Percentiles rank a stretch among this genome's conserved stretches.
Conservation (phyloP, 495 filamentous ascomycete species). For the Melanomma pulvis-pyrius region DNA sequence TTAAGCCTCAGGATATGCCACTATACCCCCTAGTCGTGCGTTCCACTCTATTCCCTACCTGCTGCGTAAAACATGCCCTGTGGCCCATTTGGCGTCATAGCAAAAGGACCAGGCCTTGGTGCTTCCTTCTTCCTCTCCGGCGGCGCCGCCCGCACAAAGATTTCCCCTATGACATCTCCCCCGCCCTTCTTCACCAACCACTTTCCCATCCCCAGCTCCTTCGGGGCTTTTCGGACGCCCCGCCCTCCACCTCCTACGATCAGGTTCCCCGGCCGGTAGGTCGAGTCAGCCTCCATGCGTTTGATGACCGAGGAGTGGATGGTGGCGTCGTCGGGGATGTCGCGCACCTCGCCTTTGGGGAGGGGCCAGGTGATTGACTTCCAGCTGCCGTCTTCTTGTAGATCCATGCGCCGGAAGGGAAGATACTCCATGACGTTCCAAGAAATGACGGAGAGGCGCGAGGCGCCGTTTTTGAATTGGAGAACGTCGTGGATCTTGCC, state of each 20-base stretch:
- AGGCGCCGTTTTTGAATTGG: constrained; percentile 65
- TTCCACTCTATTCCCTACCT: too few relatives aligned
- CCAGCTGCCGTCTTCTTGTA: constrained; percentile 74
- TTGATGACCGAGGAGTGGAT: constrained; percentile 75
- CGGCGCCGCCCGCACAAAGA: constrained; percentile 26
- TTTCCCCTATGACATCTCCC: constrained; percentile 67
- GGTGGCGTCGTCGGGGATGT: constrained; percentile 71
- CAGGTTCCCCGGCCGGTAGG: constrained; percentile 79
- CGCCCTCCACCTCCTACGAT: constrained; percentile 80
- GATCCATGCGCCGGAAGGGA: constrained; percentile 82
- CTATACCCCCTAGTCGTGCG: too few relatives aligned
- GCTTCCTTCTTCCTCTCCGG: constrained; percentile 24
- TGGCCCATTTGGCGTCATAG: constrained; percentile 21
- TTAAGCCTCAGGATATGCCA: too few relatives aligned
- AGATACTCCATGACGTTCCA: constrained; percentile 88
- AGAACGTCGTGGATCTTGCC: constrained; percentile 78
- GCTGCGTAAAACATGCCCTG: constrained; percentile 22
- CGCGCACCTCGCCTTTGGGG: constrained; percentile 77
- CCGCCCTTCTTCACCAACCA: constrained; percentile 69
- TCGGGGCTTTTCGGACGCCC: constrained; percentile 64
- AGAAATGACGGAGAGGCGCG: constrained; percentile 59
- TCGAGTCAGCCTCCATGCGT: constrained; percentile 65
- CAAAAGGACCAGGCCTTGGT: background rate
- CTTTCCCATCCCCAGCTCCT: constrained; percentile 66
- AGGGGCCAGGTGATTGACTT: constrained; percentile 80